Conservation (phyloP, 176 grass and related monocot genomes). For the Cenchrus fungigraminus region DNA sequence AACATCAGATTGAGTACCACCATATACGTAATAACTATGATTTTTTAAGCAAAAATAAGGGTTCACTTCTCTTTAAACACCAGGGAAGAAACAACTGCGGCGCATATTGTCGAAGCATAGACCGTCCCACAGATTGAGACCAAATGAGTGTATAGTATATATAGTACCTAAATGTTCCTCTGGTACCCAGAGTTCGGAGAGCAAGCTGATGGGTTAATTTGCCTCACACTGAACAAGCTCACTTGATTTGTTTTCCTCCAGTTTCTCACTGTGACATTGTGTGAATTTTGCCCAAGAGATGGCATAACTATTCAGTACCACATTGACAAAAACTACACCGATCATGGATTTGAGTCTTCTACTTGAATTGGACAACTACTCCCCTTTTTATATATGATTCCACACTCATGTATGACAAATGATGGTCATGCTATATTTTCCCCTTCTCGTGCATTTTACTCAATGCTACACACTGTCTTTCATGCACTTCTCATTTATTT, state of each 20-base stretch:
- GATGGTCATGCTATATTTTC: neutral
- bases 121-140: too few species aligned
- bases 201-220: neutral
- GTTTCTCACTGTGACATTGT: neutral
- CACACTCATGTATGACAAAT: neutral
- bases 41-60: too few species aligned
- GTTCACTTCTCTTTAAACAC: too few species aligned
- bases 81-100: too few species aligned
- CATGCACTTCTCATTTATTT: neutral
- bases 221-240: neutral
- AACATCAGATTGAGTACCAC: too few species aligned
- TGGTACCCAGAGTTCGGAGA: neutral
- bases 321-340: neutral
- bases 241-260: conserved; percentile 16
- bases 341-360: neutral
- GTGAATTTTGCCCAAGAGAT: neutral
- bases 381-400: neutral
- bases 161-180: neutral
- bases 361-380: neutral
- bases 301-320: neutral
- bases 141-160: too few species aligned
- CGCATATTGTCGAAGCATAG: too few species aligned
- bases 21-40: too few species aligned
- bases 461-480: neutral
- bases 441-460: neutral